These are phyloP conservation scores for Bryum argenteum DNA, from an alignment of 225 moss, liverwort and hornwort species.

Conservation along the genomic window DNA sequence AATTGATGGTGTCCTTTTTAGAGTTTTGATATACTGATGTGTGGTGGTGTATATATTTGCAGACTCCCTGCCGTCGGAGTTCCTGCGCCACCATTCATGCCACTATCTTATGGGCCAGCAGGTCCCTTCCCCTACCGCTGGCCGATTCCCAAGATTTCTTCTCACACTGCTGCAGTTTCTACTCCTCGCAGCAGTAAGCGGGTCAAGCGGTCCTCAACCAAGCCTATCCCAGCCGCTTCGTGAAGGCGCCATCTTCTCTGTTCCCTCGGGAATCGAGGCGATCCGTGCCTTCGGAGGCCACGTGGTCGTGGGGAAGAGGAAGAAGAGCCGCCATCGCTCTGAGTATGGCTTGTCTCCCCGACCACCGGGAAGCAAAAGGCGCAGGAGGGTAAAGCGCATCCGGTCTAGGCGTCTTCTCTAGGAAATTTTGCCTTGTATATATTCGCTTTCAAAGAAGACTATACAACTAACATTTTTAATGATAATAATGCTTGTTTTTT, in stretches of 20 bases:
- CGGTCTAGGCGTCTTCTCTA: slow-evolving; percentile 24
- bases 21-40: too few relatives aligned
- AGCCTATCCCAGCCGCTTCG: slow-evolving; percentile 26
- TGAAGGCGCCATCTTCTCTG: slow-evolving; percentile 16
- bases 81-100: slow-evolving; percentile 78
- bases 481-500: not conserved
- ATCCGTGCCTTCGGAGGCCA: slow-evolving; percentile 10
- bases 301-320: slow-evolving; percentile 25
- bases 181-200: slow-evolving; percentile 55
- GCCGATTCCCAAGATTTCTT: slow-evolving; percentile 82
- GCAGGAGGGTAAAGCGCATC: slow-evolving; percentile 25
- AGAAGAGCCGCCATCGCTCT: slow-evolving; percentile 25
- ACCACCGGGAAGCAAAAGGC: slow-evolving; percentile 3
- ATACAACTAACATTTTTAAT: too few relatives aligned
- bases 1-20: too few relatives aligned
- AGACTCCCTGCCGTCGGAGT: slow-evolving; percentile 99
- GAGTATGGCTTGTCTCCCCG: not conserved
- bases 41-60: slow-evolving; percentile 21
- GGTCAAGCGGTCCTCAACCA: slow-evolving; percentile 45
- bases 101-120: slow-evolving; percentile 70
- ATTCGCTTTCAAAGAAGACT: slow-evolving; percentile 6
- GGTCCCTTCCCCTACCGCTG: slow-evolving; percentile 60
- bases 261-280: slow-evolving; percentile 2
- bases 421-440: slow-evolving; percentile 30
- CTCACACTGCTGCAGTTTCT: slow-evolving; percentile 51